Evolutionary conservation across 2,329 filamentous ascomycete genomes (phyloP), one percentile per base, ranked within the genome.

Genomic region (Penicillium sp.): DNA sequence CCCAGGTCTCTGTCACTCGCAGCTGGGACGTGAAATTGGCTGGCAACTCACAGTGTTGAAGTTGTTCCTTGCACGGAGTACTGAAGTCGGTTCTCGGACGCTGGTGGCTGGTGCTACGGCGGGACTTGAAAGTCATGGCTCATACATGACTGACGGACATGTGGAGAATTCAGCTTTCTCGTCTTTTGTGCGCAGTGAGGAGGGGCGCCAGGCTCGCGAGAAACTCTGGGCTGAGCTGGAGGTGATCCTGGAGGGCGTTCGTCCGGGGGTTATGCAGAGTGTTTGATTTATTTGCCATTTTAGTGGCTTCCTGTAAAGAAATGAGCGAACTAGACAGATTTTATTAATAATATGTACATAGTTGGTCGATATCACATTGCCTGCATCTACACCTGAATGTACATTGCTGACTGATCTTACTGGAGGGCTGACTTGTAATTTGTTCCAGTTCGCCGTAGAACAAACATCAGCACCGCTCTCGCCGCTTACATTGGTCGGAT

Each of bases 1-100:
- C 48, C 80, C 80, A 0, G 79, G 79, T 1, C 66, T 77, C 27
- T 82, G 79, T 59, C 69, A 78, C 34, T 75, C 75, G 0, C 65
- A 73, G 19, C 65, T 82, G 1, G 58, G 55, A 5, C 68, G 78
- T 1, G 72, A 79, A 0, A 22, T 42, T 0, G 33, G 54, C 0
- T 43, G 61, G 5, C 6, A 8, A 1, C 18, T 60, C 8, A 13
- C 14, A 8, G 2, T 60, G 3, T 29, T 59, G 39, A 46, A 70
- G 9, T 29, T 75, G 30, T 64, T 68, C 19, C 43, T 66, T 10
- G 76, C 70, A 2, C 67, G 77, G 16, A 68, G 69, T 0, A 71
- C 73, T 0, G 79, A 80, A 63, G 68, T 71, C 3, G 78, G 79
- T 1, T 72, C 69, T 49, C 68, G 78, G 11, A 77, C 72, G 7